phyloP scores from a whole-genome alignment of 2,329 filamentous ascomycete genomes.

The Ophiostoma montium region DNA sequence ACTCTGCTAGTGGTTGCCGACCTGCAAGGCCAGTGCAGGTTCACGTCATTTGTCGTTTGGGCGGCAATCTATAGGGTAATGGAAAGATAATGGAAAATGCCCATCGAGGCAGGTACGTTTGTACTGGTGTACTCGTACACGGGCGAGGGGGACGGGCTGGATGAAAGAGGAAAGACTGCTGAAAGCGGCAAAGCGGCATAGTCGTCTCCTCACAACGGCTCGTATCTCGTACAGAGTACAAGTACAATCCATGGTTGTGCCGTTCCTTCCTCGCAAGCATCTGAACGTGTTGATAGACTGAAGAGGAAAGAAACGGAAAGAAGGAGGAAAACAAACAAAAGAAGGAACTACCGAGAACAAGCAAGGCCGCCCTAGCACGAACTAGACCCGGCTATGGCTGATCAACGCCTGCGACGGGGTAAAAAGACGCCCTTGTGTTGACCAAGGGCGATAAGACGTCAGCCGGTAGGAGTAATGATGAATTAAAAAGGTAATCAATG shows the following conservation, averaged over 20 bases:
- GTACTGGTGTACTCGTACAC: not conserved
- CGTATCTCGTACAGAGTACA: too few relatives aligned
- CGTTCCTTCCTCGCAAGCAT: too few relatives aligned
- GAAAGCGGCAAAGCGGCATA: conserved; percentile 2
- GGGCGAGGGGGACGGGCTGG: not conserved
- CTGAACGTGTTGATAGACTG: not conserved
- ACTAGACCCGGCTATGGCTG: not conserved
- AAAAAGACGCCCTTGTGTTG: not conserved
- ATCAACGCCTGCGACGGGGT: not conserved
- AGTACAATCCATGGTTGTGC: too few relatives aligned
- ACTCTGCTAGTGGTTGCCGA: not conserved
- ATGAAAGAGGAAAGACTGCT: conserved; percentile 9
- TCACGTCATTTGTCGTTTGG: not conserved
- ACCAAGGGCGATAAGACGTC: not conserved
- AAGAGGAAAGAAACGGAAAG: not conserved
- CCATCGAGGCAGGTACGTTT: conserved; percentile 4
- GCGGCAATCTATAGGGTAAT: conserved; percentile 10
- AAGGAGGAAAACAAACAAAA: not conserved
- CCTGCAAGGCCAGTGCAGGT: too few relatives aligned
- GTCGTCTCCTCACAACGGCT: too few relatives aligned
- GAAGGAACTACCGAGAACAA: not conserved
- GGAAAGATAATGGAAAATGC: conserved; percentile 8
- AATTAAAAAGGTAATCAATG: not conserved
- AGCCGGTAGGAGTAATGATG: not conserved
- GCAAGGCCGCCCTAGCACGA: not conserved